Evolutionary conservation across 331 rosid genomes (phyloP), one percentile per base, ranked within the genome.

Genomic region (Prunus yedoensis): DNA sequence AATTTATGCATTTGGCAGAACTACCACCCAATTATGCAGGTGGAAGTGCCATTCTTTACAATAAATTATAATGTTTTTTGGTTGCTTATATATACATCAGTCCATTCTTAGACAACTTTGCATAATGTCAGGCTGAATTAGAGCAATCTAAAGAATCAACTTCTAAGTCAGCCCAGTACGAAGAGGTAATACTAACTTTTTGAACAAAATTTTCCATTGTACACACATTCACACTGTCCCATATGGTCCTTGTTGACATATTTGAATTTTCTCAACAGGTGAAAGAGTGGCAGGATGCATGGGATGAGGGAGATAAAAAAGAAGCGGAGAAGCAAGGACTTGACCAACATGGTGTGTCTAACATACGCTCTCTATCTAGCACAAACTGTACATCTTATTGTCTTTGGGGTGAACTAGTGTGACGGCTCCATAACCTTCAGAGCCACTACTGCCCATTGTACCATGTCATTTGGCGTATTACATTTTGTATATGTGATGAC

Each of bases 211-310:
- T 50, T 81, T 74, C 27, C 20, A 14, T 30, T 21, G 25, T 66
- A 21, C 66, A 10, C 16, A 5, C 32, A 35, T 35, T 35, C 43
- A 13, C 49, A 30, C 21, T 21, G 54, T 38, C 60, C 3, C 52
- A 4, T 71, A 27, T 72, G 32, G 25, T 69, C 56, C 30, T 28
- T 14, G 56, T 62, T 84, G 35, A 80, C 68, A 27, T 58, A 75
- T 66, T 67, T 79, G 28, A 43, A 35, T 52, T 53, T 52, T 78
- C 23, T n/a, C 61, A 68, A 80, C 88, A 94, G 98, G 18, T 88
- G 50, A 84, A 79, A 74, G 93, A 91, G 74, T 88, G 97, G 96
- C 96, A 94, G 25, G 96, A 92, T 51, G 95, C 98, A 61, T 91
- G 97, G 91, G 86, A 91, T 30, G 94, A 88, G 70, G 84, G 81